These are phyloP conservation scores for Gossypium trilobum DNA, from an alignment of 441 rosid genomes.

Conservation along the genomic window DNA sequence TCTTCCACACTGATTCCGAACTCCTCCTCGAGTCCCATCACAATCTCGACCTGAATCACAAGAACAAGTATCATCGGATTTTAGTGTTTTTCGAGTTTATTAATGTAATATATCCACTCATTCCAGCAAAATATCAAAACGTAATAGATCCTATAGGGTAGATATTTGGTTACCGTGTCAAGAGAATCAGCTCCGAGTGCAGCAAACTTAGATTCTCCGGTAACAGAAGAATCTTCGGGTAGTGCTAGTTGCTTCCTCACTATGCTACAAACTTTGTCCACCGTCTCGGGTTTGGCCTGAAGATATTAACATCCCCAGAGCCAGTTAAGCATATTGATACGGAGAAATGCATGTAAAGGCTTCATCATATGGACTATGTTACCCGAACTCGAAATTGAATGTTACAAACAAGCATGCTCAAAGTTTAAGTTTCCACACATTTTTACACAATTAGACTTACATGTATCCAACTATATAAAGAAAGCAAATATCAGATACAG, in stretches of 20 bases:
- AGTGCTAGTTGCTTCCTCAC: slow-evolving; percentile 73
- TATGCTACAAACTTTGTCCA: slow-evolving; percentile 55
- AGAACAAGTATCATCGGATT: not conserved
- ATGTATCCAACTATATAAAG: not conserved
- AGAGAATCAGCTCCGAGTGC: slow-evolving; percentile 87
- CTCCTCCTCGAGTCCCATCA: slow-evolving; percentile 74
- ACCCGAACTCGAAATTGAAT: not conserved
- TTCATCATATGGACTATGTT: not conserved
- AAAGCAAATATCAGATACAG: not conserved
- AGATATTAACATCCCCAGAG: not conserved
- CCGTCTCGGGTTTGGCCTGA: slow-evolving; percentile 71
- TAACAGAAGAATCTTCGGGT: slow-evolving; percentile 31
- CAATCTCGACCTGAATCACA: slow-evolving; percentile 58
- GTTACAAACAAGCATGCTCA: not conserved
- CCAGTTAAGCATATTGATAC: not conserved
- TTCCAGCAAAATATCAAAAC: not conserved
- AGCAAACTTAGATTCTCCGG: slow-evolving; percentile 54
- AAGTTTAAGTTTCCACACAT: not conserved
- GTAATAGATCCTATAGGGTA: not conserved
- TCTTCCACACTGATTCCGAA: slow-evolving; percentile 55
- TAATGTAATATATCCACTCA: not conserved
- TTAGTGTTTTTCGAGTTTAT: not conserved
- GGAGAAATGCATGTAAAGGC: not conserved
- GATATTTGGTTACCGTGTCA: slow-evolving; percentile 44
- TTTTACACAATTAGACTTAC: not conserved